Conservation (phyloP, 2,329 filamentous ascomycete species). For the Ceratocystis albifundus region DNA sequence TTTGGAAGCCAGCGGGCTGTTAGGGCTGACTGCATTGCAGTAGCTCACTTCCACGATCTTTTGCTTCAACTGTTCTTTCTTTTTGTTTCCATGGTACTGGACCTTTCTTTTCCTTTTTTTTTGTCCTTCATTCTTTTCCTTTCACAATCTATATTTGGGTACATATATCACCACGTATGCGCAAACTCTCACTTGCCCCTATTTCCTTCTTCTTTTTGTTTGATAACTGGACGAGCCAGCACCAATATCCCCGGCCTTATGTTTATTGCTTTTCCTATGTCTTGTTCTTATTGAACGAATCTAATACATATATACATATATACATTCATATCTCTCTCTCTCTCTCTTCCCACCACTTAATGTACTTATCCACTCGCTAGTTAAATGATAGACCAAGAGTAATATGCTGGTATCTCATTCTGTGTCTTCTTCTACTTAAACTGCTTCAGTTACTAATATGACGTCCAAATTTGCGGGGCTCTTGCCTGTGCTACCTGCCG, state of each 20-base stretch:
- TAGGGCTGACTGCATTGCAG: not conserved
- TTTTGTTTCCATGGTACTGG: not conserved
- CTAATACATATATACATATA: not conserved
- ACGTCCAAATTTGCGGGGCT: not conserved
- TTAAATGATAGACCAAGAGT: too few species aligned
- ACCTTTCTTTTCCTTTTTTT: not conserved
- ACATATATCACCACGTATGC: not conserved
- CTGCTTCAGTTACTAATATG: not conserved
- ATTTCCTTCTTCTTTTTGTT: not conserved
- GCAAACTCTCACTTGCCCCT: not conserved
- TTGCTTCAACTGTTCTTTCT: not conserved
- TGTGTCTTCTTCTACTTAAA: too few species aligned
- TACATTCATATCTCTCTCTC: too few species aligned
- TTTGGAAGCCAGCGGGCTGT: not conserved
- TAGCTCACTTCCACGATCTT: conserved; percentile 1
- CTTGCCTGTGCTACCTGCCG: not conserved
- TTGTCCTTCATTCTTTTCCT: not conserved
- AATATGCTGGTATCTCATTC: too few species aligned
- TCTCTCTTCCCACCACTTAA: not conserved
- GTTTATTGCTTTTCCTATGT: not conserved
- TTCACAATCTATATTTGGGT: not conserved
- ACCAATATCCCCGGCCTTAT: not conserved
- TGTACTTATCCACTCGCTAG: too few species aligned
- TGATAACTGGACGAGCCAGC: not conserved
- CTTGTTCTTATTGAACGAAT: not conserved